These are phyloP conservation scores for Lithocarpus polystachyus DNA, from an alignment of 306 rosid species.

Conservation along the genomic window DNA sequence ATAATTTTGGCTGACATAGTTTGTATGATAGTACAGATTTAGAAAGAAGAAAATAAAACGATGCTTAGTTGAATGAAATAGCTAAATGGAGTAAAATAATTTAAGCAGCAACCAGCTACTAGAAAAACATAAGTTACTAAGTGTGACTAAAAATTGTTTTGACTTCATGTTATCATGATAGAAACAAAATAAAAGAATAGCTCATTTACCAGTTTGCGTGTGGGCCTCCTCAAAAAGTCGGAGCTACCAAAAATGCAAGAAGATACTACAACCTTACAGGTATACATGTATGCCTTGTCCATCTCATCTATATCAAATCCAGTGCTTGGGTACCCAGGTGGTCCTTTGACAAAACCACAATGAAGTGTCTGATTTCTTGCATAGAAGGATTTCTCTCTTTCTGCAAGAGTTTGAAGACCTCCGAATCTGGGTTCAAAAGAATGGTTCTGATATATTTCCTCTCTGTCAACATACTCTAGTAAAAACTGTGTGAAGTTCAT, in stretches of 20 bases:
- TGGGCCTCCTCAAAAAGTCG: slow-evolving; percentile 89
- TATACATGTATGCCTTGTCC: slow-evolving; percentile 65
- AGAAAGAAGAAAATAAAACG: not conserved
- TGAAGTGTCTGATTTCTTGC: slow-evolving; percentile 65
- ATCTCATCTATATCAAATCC: slow-evolving; percentile 76
- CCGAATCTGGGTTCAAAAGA: slow-evolving; percentile 70
- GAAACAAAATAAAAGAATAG: not conserved
- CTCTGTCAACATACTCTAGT: slow-evolving; percentile 54
- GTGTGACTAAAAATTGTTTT: not conserved
- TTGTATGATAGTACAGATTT: no score
- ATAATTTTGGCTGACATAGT: not conserved
- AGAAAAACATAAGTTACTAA: slow-evolving; percentile 7
- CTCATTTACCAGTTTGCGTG: slow-evolving; percentile 64
- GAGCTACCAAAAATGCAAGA: slow-evolving; percentile 98
- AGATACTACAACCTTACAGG: slow-evolving; percentile 77
- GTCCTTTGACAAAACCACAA: slow-evolving; percentile 83
- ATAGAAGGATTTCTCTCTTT: slow-evolving; percentile 74
- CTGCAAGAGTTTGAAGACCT: slow-evolving; percentile 73
- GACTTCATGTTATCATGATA: slow-evolving; percentile 1
- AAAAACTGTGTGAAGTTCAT: slow-evolving; percentile 59
- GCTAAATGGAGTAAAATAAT: not conserved
- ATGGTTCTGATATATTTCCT: slow-evolving; percentile 34
- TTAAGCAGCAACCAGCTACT: slow-evolving; percentile 7
- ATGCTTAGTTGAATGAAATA: slow-evolving; percentile 8
- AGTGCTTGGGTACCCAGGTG: slow-evolving; percentile 54